Evolutionary conservation across 2,329 filamentous ascomycete genomes (phyloP).

Genomic region (Diplodia corticola): DNA sequence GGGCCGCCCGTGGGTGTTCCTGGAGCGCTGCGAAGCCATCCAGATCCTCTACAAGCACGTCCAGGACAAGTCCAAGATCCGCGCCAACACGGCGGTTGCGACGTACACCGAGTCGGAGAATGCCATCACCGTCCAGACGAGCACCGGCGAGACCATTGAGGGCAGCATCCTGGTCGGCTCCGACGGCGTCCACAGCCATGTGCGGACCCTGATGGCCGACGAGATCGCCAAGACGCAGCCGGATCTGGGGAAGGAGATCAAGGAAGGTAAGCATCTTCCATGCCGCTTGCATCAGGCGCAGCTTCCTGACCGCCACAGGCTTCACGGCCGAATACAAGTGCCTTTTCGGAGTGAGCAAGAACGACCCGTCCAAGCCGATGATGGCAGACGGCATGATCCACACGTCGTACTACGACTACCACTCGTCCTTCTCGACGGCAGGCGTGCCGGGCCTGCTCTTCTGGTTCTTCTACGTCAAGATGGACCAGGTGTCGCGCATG

Average conservation of each 20-base stretch:
- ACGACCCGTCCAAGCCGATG: constrained; percentile 1
- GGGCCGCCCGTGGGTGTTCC: constrained; percentile 13
- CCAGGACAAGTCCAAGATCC: constrained; percentile 28
- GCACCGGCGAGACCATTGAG: constrained; percentile 25
- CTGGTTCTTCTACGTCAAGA: constrained; percentile 19
- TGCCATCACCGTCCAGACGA: constrained; percentile 26
- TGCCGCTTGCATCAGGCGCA: too few species aligned
- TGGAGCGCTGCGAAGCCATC: constrained; percentile 9
- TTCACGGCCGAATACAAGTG: constrained; percentile 18
- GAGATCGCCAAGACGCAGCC: constrained; percentile 9
- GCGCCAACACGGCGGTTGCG: constrained; percentile 10
- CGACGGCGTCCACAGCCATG: constrained; percentile 22
- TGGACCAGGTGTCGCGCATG: background rate
- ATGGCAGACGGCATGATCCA: constrained; percentile 19
- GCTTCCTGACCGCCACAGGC: background rate
- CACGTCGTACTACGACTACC: constrained; percentile 25
- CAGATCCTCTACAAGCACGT: constrained; percentile 26
- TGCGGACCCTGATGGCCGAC: constrained; percentile 17
- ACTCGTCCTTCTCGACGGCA: constrained; percentile 26
- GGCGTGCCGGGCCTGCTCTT: constrained; percentile 17
- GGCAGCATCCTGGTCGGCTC: constrained; percentile 20
- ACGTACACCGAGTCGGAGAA: background rate
- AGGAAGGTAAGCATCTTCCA: background rate
- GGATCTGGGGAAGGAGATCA: constrained; percentile 2
- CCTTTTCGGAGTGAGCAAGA: constrained; percentile 1